A percentile compares a stretch with the other conserved stretches of the same genome.
phyloP scores from a whole-genome alignment of 2,329 filamentous ascomycete genomes.

The Berkeleyomyces basicola region DNA sequence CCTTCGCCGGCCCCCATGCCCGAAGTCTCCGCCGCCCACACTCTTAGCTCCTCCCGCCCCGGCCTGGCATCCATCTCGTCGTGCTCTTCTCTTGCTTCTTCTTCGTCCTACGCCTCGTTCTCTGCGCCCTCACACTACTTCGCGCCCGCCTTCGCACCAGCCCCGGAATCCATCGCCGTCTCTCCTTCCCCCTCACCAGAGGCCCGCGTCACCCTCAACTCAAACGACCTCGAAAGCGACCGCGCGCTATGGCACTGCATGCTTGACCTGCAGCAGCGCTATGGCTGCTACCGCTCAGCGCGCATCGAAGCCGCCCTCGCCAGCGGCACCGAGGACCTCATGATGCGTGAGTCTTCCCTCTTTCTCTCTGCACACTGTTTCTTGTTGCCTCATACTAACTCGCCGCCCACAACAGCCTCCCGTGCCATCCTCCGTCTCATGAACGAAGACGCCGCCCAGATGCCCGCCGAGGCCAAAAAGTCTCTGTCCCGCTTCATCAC shows the following conservation, averaged over 20 bases:
- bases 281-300: slow-evolving; percentile 33
- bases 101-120: background rate
- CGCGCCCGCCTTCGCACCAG: background rate
- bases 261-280: slow-evolving; percentile 30
- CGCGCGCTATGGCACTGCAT: slow-evolving; percentile 30
- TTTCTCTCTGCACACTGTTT: background rate
- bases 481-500: slow-evolving; percentile 14
- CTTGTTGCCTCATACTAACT: background rate
- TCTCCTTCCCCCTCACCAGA: background rate
- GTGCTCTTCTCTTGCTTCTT: slow-evolving; percentile 6
- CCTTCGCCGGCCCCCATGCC: background rate
- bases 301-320: slow-evolving; percentile 31
- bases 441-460: slow-evolving; percentile 16
- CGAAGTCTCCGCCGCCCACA: background rate
- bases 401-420: slow-evolving; percentile 13
- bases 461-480: slow-evolving; percentile 17
- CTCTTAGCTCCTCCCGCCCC: background rate
- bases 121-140: background rate
- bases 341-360: slow-evolving; percentile 28
- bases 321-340: slow-evolving; percentile 24
- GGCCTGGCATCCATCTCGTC: background rate
- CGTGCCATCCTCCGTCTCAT: slow-evolving; percentile 17
- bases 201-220: background rate
- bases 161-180: background rate
- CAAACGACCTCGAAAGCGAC: background rate